phyloP scores from a whole-genome alignment of 805 yeast species.

The Wickerhamia fluorescens region DNA sequence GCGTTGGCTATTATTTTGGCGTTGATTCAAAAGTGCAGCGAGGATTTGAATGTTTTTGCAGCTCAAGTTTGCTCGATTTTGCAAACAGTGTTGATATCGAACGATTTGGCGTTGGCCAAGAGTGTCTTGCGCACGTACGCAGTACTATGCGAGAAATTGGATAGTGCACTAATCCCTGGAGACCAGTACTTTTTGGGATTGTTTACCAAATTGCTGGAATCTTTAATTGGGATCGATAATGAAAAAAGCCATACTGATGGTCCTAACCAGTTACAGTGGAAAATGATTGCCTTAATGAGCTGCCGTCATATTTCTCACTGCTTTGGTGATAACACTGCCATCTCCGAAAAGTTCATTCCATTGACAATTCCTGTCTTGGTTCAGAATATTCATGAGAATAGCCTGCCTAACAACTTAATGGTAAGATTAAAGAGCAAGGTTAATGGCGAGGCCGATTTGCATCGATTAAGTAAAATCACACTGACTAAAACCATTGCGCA shows the following conservation, averaged over 20 bases:
- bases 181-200: conserved; percentile 48
- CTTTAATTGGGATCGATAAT: conserved; percentile 11
- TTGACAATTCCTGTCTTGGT: conserved; percentile 33
- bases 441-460: conserved; percentile 10
- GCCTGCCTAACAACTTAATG: conserved; percentile 11
- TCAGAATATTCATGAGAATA: conserved; percentile 21
- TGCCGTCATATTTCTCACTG: conserved; percentile 33
- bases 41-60: conserved; percentile 80
- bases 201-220: conserved; percentile 27
- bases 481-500: conserved; percentile 15
- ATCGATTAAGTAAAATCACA: conserved; percentile 19
- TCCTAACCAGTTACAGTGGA: conserved; percentile 41
- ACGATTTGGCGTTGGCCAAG: conserved; percentile 59
- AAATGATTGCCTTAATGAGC: conserved; percentile 33
- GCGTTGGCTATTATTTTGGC: conserved; percentile 65
- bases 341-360: conserved; percentile 22
- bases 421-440: conserved; percentile 18
- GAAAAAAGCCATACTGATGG: conserved; percentile 7
- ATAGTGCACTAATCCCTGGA: conserved; percentile 58
- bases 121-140: conserved; percentile 42
- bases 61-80: conserved; percentile 58
- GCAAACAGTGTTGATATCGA: conserved; percentile 40
- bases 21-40: conserved; percentile 68
- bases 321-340: conserved; percentile 24
- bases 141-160: conserved; percentile 41